Evolutionary conservation across 176 grass and related monocot genomes (phyloP).

Genomic region (Elymus sibiricus): DNA sequence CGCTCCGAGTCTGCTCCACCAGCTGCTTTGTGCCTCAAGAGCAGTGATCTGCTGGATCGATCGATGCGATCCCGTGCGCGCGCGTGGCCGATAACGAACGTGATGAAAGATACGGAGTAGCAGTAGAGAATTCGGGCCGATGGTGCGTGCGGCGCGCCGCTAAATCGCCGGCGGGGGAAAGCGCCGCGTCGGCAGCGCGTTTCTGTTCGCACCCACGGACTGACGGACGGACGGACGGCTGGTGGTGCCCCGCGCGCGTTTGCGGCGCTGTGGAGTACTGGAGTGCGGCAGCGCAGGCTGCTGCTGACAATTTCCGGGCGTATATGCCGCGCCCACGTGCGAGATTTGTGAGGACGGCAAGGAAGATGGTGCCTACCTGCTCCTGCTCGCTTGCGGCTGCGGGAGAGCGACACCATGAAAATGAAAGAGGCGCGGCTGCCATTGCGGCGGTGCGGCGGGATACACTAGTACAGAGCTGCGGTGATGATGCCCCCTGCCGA

Average conservation of each 20-base stretch:
- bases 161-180: background rate
- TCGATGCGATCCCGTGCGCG: background rate
- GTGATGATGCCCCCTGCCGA: background rate
- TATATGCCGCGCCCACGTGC: background rate
- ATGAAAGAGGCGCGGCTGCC: background rate
- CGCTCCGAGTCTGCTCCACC: background rate
- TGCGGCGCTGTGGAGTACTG: slow-evolving; percentile 17
- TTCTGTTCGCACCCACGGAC: background rate
- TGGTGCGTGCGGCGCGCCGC: background rate
- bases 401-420: background rate
- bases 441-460: background rate
- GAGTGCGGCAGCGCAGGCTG: too few species aligned
- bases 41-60: too few species aligned
- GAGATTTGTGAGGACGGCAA: too few species aligned
- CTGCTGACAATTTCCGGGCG: too few species aligned
- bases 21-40: background rate
- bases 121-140: background rate
- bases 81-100: background rate
- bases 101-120: background rate
- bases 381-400: too few species aligned
- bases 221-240: background rate
- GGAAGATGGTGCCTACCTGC: background rate
- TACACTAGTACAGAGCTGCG: background rate
- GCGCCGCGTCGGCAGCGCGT: background rate
- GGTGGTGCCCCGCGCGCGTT: background rate